phyloP scores from a whole-genome alignment of 1,284 basidiomycete genomes.

The Ceratobasidium papillatum region DNA sequence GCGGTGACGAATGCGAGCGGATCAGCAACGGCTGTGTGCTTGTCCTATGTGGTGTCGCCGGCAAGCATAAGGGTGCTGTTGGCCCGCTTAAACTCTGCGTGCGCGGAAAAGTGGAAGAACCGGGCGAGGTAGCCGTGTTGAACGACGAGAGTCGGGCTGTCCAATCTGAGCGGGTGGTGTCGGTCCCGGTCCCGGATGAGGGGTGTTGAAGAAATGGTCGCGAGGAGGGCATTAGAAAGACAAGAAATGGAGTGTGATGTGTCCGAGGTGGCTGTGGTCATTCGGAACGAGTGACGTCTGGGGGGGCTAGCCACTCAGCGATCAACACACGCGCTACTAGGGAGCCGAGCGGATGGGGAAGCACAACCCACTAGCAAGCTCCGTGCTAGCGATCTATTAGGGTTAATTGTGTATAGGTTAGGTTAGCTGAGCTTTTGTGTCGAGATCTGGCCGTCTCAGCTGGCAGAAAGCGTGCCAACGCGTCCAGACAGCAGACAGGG shows the following conservation, averaged over 20 bases:
- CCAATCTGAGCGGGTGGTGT: not conserved
- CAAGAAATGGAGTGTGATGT: not conserved
- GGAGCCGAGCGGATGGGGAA: too few species aligned
- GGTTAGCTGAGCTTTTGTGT: too few species aligned
- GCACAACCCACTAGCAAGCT: too few species aligned
- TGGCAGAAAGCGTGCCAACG: not conserved
- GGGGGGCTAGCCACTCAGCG: not conserved
- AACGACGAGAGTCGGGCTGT: constrained; percentile 11
- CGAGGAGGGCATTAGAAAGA: constrained; percentile 11
- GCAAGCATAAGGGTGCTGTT: not conserved
- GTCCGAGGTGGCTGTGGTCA: constrained; percentile 34
- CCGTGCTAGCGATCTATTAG: too few species aligned
- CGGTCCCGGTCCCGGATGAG: constrained; percentile 8
- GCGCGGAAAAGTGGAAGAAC: not conserved
- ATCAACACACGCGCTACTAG: not conserved
- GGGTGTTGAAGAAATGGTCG: constrained; percentile 9
- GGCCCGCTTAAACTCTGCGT: not conserved
- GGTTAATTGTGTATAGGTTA: too few species aligned
- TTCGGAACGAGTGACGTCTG: constrained; percentile 34
- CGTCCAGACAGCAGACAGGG: not conserved
- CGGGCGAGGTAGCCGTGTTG: not conserved
- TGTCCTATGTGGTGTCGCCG: not conserved
- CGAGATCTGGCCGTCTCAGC: not conserved
- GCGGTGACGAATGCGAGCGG: not conserved
- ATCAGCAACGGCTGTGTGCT: not conserved